Evolutionary conservation across 2,329 filamentous ascomycete genomes (phyloP).

Genomic region (Coniella lustricola): DNA sequence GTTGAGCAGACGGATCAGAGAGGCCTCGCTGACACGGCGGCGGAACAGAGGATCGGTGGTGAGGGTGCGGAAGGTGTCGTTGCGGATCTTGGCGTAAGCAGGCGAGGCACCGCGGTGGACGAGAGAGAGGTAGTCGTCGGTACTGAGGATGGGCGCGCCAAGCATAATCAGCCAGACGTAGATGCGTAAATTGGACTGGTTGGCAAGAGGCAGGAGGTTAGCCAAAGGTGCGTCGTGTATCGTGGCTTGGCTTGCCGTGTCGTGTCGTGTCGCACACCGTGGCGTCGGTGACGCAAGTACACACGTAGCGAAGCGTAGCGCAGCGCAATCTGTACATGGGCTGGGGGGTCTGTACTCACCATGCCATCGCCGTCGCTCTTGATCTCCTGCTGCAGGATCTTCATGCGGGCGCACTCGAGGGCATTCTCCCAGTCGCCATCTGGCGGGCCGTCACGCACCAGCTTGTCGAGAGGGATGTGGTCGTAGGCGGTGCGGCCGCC

Average conservation of each 20-base stretch:
- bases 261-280: background rate
- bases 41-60: conserved; percentile 97
- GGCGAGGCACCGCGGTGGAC: conserved; percentile 91
- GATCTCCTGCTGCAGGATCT: conserved; percentile 67
- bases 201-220: background rate
- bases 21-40: conserved; percentile 89
- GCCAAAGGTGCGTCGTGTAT: conserved; percentile 1
- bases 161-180: conserved; percentile 95
- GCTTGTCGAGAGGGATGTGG: conserved; percentile 59
- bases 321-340: background rate
- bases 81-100: conserved; percentile 94
- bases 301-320: too few relatives aligned
- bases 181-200: conserved; percentile 80
- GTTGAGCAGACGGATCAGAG: conserved; percentile 87
- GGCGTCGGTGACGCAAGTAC: too few relatives aligned
- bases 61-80: conserved; percentile 94
- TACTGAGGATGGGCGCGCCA: conserved; percentile 75
- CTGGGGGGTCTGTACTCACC: conserved; percentile 39
- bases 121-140: conserved; percentile 81
- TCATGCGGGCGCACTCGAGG: conserved; percentile 63
- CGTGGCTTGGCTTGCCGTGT: background rate
- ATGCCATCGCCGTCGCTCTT: conserved; percentile 75
- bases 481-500: conserved; percentile 43
- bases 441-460: conserved; percentile 74
- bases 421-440: conserved; percentile 61